These are phyloP conservation scores for Fusarium citri DNA, from an alignment of 2,329 filamentous ascomycete species.

Conservation along the genomic window DNA sequence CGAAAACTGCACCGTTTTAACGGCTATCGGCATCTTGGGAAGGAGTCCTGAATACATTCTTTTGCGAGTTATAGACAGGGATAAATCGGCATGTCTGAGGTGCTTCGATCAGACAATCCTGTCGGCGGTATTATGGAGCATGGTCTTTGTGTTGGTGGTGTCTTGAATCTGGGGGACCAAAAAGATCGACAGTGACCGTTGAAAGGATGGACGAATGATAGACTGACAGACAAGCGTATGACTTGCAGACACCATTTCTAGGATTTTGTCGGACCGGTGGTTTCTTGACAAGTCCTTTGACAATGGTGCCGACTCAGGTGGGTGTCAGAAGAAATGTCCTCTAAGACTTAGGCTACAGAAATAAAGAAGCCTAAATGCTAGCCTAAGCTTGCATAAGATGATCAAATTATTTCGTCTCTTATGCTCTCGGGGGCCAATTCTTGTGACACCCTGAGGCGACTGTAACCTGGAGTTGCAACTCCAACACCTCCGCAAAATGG, in stretches of 20 bases:
- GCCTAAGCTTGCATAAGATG: too few species aligned
- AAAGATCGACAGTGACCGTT: conserved; percentile 3
- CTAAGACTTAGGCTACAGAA: too few species aligned
- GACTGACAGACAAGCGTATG: background rate
- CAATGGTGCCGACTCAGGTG: background rate
- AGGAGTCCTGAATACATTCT: background rate
- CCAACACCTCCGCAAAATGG: conserved; percentile 3
- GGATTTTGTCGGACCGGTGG: conserved; percentile 18
- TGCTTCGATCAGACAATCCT: background rate
- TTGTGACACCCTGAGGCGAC: too few species aligned
- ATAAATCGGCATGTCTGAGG: background rate
- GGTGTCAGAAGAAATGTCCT: too few species aligned
- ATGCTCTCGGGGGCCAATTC: too few species aligned
- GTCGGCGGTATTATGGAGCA: conserved; percentile 29
- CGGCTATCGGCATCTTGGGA: conserved; percentile 25
- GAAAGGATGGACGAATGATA: conserved; percentile 4
- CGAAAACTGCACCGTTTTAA: conserved; percentile 26
- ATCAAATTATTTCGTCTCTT: too few species aligned
- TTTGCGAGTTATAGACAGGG: background rate
- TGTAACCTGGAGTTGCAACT: conserved; percentile 2
- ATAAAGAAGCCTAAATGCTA: too few species aligned
- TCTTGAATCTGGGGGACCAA: background rate
- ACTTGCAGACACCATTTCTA: background rate
- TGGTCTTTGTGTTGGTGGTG: background rate
- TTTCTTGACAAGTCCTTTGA: background rate